phyloP scores from a whole-genome alignment of 2,329 filamentous ascomycete species.

The Penicillium rolfsii region DNA sequence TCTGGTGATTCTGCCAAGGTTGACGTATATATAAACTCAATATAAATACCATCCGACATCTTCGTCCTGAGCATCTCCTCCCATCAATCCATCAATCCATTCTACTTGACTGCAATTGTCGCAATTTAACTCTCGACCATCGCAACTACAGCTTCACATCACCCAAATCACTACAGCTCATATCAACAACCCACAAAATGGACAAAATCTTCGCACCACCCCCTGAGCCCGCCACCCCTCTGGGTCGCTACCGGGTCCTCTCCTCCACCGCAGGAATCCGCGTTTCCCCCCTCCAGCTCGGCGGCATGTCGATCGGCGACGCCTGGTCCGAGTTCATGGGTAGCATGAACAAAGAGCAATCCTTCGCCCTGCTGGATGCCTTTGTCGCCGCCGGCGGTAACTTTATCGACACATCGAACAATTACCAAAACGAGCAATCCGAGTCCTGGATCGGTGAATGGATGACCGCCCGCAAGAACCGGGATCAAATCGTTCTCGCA shows the following conservation, averaged over 20 bases:
- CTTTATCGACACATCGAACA: constrained; percentile 73
- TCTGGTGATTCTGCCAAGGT: not conserved
- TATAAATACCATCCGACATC: not conserved
- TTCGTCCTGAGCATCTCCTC: no score
- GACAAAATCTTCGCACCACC: constrained; percentile 42
- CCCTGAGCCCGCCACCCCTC: constrained; percentile 60
- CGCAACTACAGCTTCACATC: not conserved
- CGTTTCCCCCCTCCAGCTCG: constrained; percentile 64
- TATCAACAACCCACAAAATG: constrained; percentile 25
- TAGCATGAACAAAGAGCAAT: constrained; percentile 63
- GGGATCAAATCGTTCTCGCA: constrained; percentile 71
- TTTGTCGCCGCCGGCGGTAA: constrained; percentile 70
- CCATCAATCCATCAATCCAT: not conserved
- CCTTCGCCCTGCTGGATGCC: constrained; percentile 67
- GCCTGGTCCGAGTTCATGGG: constrained; percentile 61
- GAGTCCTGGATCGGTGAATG: constrained; percentile 72
- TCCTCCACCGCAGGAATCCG: constrained; percentile 67
- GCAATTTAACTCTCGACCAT: not conserved
- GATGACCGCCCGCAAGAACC: constrained; percentile 66
- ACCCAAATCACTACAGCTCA: not conserved
- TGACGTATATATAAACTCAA: not conserved
- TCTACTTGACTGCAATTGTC: not conserved
- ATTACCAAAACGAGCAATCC: constrained; percentile 67
- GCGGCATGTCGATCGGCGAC: constrained; percentile 46
- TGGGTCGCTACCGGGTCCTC: constrained; percentile 68